Evolutionary conservation across 129 eudicot species (phyloP).

Genomic region (Ambrosia trifida): DNA sequence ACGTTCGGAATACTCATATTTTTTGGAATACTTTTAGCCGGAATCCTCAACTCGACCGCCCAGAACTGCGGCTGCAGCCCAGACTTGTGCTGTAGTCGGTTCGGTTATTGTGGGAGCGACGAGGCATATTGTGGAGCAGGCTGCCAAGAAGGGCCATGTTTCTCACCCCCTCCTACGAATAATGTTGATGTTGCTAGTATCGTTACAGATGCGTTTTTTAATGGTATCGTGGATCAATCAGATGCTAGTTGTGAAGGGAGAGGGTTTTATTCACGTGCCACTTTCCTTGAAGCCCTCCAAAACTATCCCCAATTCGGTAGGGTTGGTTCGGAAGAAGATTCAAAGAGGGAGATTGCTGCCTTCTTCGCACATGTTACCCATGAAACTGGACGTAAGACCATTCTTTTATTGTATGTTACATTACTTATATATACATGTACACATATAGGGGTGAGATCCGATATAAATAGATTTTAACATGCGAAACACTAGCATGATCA

Average conservation of each 20-base stretch:
- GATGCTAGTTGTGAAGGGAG: conserved; percentile 28
- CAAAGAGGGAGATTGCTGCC: conserved; percentile 49
- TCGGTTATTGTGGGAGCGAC: conserved; percentile 31
- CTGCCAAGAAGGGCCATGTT: conserved; percentile 35
- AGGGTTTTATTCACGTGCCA: conserved; percentile 28
- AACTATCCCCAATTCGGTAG: conserved; percentile 36
- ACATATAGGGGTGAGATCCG: too few species aligned
- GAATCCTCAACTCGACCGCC: conserved; percentile 18
- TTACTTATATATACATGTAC: too few species aligned
- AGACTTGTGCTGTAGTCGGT: conserved; percentile 32
- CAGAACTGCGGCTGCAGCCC: conserved; percentile 38
- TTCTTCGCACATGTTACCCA: conserved; percentile 52
- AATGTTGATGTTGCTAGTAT: conserved; percentile 31
- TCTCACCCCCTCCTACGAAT: conserved; percentile 22
- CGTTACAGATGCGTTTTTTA: conserved; percentile 42
- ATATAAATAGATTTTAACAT: too few species aligned
- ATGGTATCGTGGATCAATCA: conserved; percentile 35
- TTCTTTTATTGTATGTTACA: background rate
- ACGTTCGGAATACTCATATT: conserved; percentile 13
- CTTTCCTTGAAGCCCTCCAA: conserved; percentile 33
- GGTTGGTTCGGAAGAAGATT: conserved; percentile 44
- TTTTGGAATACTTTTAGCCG: conserved; percentile 12
- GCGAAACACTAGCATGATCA: too few species aligned
- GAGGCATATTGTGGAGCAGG: conserved; percentile 33
- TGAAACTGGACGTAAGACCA: conserved; percentile 48